Evolutionary conservation across 1,284 basidiomycete genomes (phyloP).

Genomic region (Cutaneotrichosporon mucoides): DNA sequence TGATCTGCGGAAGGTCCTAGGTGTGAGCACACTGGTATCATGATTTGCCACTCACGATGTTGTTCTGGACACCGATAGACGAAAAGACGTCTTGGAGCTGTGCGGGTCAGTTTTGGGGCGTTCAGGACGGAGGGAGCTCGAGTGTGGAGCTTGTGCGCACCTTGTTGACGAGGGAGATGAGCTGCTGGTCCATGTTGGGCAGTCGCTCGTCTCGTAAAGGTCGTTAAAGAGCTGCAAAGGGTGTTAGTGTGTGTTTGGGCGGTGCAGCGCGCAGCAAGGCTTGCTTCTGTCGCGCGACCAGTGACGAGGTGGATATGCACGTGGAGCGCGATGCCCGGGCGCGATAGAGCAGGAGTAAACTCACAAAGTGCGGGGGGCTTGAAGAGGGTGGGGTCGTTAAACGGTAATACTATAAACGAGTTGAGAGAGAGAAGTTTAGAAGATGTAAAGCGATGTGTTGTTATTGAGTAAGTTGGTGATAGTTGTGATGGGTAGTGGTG

Average conservation of each 20-base stretch:
- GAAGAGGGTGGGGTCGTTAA: no score
- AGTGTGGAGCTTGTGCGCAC: constrained; percentile 16
- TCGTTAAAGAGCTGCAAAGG: constrained; percentile 4
- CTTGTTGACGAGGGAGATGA: constrained; percentile 52
- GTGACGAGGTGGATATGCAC: background rate
- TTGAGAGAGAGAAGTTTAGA: no score
- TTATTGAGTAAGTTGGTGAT: no score
- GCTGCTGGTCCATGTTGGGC: constrained; percentile 48
- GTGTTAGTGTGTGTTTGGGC: background rate
- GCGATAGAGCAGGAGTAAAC: background rate
- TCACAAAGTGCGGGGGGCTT: background rate
- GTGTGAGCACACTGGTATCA: background rate
- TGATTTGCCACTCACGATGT: constrained; percentile 38
- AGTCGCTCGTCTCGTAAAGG: constrained; percentile 1
- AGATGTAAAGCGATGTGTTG: no score
- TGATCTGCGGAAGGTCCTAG: constrained; percentile 57
- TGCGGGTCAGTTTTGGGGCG: no score
- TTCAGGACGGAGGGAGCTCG: background rate
- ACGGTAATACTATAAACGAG: no score
- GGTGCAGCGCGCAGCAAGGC: background rate
- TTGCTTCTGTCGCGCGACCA: constrained; percentile 1
- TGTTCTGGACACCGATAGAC: constrained; percentile 51
- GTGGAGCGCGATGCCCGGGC: background rate
- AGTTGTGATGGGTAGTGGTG: no score
- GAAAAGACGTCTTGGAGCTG: constrained; percentile 56